A percentile compares a stretch with the other conserved stretches of the same genome.
These are phyloP conservation scores for Mucor racemosus DNA, from an alignment of 371 early-diverging fungal species.

Conservation along the genomic window DNA sequence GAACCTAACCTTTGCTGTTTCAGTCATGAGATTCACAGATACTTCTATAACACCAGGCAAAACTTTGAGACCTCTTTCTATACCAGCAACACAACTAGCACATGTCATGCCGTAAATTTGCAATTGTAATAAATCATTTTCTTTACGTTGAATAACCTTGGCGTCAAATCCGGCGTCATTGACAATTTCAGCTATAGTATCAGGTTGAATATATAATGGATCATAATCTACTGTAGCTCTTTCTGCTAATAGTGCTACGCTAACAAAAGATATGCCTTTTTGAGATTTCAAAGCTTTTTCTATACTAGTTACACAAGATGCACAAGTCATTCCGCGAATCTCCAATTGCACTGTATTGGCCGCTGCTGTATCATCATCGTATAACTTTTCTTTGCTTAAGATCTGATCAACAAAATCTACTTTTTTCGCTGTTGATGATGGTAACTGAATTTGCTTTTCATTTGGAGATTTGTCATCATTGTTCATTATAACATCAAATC, in stretches of 20 bases:
- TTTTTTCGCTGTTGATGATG: conserved; percentile 59
- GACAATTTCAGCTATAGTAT: conserved; percentile 62
- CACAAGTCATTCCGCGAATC: conserved; percentile 84
- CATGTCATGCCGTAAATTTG: conserved; percentile 94
- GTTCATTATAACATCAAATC: conserved; percentile 32
- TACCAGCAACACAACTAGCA: conserved; percentile 76
- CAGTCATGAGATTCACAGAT: conserved; percentile 78
- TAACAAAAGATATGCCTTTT: conserved; percentile 59
- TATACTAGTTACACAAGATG: conserved; percentile 82
- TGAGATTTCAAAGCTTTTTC: conserved; percentile 64
- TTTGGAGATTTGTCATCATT: background rate
- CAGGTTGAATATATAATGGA: background rate
- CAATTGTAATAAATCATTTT: conserved; percentile 58
- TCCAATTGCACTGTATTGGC: conserved; percentile 15
- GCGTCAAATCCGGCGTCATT: conserved; percentile 88
- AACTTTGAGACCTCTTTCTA: conserved; percentile 70
- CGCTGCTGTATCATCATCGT: conserved; percentile 40
- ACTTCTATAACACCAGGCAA: conserved; percentile 68
- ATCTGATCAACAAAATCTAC: background rate
- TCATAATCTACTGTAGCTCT: conserved; percentile 55
- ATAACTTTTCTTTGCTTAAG: conserved; percentile 43
- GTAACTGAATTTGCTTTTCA: background rate
- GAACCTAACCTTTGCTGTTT: conserved; percentile 52
- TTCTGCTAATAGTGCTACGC: conserved; percentile 69
- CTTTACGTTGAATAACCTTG: conserved; percentile 31